Conservation (phyloP, 768 basidiomycete species). For the Amanita fuliginea region DNA sequence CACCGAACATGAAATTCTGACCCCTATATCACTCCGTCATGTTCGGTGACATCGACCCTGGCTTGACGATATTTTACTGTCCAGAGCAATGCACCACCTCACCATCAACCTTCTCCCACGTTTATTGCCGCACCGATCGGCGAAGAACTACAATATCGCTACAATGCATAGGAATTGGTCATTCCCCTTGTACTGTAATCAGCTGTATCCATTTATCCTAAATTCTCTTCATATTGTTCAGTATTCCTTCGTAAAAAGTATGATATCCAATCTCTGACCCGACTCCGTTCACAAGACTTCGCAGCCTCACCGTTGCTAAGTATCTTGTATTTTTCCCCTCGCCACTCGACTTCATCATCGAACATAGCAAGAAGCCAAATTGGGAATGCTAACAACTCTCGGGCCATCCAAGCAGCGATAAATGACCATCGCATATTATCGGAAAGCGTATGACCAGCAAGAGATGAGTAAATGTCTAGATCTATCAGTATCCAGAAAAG, state of each 20-base stretch:
- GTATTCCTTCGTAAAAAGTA: slow-evolving; percentile 13
- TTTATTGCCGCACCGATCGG: too few relatives aligned
- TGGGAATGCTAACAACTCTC: slow-evolving; percentile 81
- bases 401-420: slow-evolving; percentile 62
- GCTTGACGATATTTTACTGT: too few relatives aligned
- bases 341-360: slow-evolving; percentile 79
- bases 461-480: slow-evolving; percentile 68
- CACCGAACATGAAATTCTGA: too few relatives aligned
- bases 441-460: slow-evolving; percentile 56
- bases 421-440: slow-evolving; percentile 43
- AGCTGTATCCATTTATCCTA: not conserved
- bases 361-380: slow-evolving; percentile 79
- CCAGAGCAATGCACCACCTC: too few relatives aligned
- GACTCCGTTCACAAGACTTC: slow-evolving; percentile 10
- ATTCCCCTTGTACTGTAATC: too few relatives aligned
- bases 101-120: too few relatives aligned
- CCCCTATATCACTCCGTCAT: too few relatives aligned
- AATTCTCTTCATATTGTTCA: slow-evolving; percentile 20
- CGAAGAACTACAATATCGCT: too few relatives aligned
- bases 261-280: slow-evolving; percentile 16
- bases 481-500: slow-evolving; percentile 68
- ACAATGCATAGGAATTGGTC: too few relatives aligned
- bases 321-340: slow-evolving; percentile 71
- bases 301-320: slow-evolving; percentile 62
- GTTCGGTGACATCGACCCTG: too few relatives aligned